phyloP scores from a whole-genome alignment of 2,329 filamentous ascomycete genomes.

The Tolypocladium album region DNA sequence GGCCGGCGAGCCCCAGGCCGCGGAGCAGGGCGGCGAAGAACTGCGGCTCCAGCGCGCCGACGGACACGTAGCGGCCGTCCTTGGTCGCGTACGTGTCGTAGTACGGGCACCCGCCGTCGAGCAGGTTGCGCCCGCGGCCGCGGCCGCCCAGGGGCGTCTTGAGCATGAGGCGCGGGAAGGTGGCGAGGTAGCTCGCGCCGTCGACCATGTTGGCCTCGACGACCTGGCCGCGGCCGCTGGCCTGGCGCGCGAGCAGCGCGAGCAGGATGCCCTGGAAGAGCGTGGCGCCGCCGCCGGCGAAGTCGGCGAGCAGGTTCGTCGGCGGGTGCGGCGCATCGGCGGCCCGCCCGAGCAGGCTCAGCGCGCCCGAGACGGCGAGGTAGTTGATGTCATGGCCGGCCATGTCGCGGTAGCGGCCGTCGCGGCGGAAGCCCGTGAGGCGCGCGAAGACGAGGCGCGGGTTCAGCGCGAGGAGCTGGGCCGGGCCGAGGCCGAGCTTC shows the following conservation, averaged over 20 bases:
- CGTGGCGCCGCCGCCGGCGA: conserved; percentile 77
- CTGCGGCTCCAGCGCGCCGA: conserved; percentile 82
- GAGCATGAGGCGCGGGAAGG: conserved; percentile 60
- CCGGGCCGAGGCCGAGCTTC: conserved; percentile 67
- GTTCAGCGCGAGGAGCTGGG: conserved; percentile 55
- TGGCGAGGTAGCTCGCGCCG: conserved; percentile 67
- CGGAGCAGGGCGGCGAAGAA: conserved; percentile 64
- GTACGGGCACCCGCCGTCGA: conserved; percentile 80
- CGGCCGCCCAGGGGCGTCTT: conserved; percentile 52
- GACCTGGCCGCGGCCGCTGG: conserved; percentile 66
- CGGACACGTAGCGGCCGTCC: conserved; percentile 70
- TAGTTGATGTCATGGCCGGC: conserved; percentile 97
- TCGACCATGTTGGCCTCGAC: conserved; percentile 98
- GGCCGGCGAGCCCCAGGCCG: conserved; percentile 49
- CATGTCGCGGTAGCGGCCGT: conserved; percentile 79
- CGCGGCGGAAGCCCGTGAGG: conserved; percentile 82
- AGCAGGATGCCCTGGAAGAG: conserved; percentile 76
- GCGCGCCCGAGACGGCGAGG: conserved; percentile 73
- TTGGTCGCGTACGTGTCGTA: conserved; percentile 84
- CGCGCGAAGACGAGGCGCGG: conserved; percentile 69
- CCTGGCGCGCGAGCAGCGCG: conserved; percentile 57
- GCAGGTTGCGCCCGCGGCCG: conserved; percentile 61
- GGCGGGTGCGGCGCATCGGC: conserved; percentile 67
- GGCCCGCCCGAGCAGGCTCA: conserved; percentile 63
- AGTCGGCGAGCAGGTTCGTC: conserved; percentile 78